These are phyloP conservation scores for Cardiospermum halicacabum DNA, from an alignment of 345 rosid genomes.

Conservation along the genomic window DNA sequence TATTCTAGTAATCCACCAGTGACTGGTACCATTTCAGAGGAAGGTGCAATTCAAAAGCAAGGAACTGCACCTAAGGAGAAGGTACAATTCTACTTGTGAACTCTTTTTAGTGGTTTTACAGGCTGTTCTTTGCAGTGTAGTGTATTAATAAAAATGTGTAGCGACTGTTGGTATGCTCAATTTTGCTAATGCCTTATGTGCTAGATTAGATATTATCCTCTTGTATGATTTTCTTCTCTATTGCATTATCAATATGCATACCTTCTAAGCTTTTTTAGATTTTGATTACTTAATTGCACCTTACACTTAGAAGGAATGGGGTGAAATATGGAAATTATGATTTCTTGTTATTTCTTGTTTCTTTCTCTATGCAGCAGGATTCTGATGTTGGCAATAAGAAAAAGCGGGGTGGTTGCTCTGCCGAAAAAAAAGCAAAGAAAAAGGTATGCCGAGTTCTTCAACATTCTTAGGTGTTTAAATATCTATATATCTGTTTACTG, in stretches of 20 bases:
- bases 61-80: slow-evolving; percentile 27
- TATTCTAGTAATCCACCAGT: slow-evolving; percentile 10
- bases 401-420: slow-evolving; percentile 38
- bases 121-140: background rate
- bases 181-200: background rate
- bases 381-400: slow-evolving; percentile 27
- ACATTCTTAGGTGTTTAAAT: background rate
- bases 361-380: slow-evolving; percentile 30
- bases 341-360: slow-evolving; percentile 11
- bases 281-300: background rate
- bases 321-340: background rate
- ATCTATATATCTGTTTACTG: background rate
- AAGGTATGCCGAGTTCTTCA: slow-evolving; percentile 36
- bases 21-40: slow-evolving; percentile 14
- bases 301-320: background rate
- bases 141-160: background rate
- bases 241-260: background rate
- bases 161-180: background rate
- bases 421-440: slow-evolving; percentile 56
- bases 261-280: background rate
- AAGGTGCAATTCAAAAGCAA: slow-evolving; percentile 18
- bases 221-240: background rate
- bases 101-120: slow-evolving; percentile 4
- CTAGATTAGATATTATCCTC: background rate
- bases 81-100: slow-evolving; percentile 27